These are phyloP conservation scores for Chondrus crispus DNA, from an alignment of 23 red algal genomes.

Conservation along the genomic window DNA sequence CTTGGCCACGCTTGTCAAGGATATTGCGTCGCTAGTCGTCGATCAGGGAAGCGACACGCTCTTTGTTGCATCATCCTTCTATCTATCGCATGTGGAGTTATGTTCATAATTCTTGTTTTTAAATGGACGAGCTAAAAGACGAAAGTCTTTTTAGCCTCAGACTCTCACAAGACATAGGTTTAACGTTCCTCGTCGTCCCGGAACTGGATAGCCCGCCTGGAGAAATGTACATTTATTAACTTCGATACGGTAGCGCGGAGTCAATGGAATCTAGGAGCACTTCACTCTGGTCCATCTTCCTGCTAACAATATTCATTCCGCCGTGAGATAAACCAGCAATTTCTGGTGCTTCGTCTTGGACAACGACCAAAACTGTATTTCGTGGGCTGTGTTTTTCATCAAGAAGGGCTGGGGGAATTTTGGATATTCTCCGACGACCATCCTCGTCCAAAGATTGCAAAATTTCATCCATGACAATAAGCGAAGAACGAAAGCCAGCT, in stretches of 20 bases:
- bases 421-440: conserved; percentile 57
- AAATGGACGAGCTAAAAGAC: conserved; percentile 72
- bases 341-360: conserved; percentile 64
- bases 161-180: background rate
- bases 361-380: conserved; percentile 72
- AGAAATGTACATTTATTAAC: background rate
- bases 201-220: background rate
- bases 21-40: conserved; percentile 77
- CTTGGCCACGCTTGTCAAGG: conserved; percentile 78
- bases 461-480: conserved; percentile 85
- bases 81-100: conserved; percentile 68
- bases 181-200: background rate
- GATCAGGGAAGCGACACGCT: conserved; percentile 84
- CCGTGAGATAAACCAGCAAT: conserved; percentile 50
- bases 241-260: background rate
- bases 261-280: background rate
- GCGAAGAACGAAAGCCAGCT: conserved; percentile 59
- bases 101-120: conserved; percentile 70
- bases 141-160: too few species aligned
- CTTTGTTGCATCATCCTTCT: conserved; percentile 66
- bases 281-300: conserved; percentile 8
- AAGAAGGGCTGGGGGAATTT: conserved; percentile 6
- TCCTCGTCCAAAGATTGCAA: conserved; percentile 75
- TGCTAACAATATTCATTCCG: conserved; percentile 37
- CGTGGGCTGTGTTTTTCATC: background rate